Evolutionary conservation across 108 stramenopile species (phyloP), one percentile per base, ranked within the genome.

Genomic region (Epithemia pelagica): DNA sequence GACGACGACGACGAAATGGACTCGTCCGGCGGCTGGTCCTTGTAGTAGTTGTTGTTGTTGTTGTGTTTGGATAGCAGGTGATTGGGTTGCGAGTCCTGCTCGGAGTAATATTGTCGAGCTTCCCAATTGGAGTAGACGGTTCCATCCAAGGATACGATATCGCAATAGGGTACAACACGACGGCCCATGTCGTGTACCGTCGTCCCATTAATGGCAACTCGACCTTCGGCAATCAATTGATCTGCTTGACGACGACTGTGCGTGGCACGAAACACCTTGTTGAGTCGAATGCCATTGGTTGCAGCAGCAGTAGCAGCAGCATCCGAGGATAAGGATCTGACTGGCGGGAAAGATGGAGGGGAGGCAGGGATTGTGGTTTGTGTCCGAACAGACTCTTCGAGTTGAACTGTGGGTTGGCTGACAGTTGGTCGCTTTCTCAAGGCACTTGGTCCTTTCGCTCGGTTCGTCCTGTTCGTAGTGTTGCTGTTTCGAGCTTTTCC

Each of bases 251-350:
- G 68, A 62, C 90, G 62, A 7, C 85, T 87, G 73, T 91, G 87
- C 0, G 85, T 88, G 19, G 72, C 66, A 52, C 84, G 88, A 79
- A 91, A 88, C 8, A 85, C 85, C 58, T 91, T 91, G 76, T 91
- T 91, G 52, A 91, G 75, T 54, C 90, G 70, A 24, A 91, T 80
- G 33, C 22, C 32, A n/a, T n/a, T 30, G 60, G 30, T 61, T n/a
- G n/a, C n/a, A n/a, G n/a, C n/a, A n/a, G n/a, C n/a, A n/a, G n/a
- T n/a, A n/a, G n/a, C n/a, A n/a, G n/a, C n/a, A n/a, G n/a, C n/a
- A n/a, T n/a, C n/a, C n/a, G n/a, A n/a, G n/a, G n/a, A n/a, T n/a
- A n/a, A n/a, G n/a, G n/a, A n/a, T n/a, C n/a, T n/a, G n/a, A n/a
- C n/a, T n/a, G n/a, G n/a, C n/a, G n/a, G n/a, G n/a, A n/a, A n/a